Evolutionary conservation across 805 yeast species (phyloP).

Genomic region (Candida schatavii): DNA sequence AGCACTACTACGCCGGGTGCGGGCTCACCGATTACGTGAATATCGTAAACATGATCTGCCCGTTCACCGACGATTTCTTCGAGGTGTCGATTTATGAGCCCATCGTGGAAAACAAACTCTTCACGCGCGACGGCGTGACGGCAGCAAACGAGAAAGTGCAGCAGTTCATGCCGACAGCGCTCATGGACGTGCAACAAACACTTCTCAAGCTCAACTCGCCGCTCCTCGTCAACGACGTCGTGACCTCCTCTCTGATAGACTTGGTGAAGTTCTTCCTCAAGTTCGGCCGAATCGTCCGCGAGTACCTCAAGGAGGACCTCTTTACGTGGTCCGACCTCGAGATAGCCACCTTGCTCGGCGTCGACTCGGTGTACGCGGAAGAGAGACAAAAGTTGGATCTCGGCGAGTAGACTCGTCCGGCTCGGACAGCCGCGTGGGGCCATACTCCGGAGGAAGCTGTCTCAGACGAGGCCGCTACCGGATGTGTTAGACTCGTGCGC

Average conservation of each 20-base stretch:
- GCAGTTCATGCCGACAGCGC: slow-evolving; percentile 55
- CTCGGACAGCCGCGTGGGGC: no score
- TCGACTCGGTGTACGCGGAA: slow-evolving; percentile 40
- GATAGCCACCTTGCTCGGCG: slow-evolving; percentile 68
- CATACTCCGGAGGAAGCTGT: no score
- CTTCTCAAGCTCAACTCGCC: slow-evolving; percentile 63
- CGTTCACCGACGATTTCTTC: slow-evolving; percentile 54
- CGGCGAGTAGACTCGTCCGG: no score
- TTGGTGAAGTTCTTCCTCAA: slow-evolving; percentile 49
- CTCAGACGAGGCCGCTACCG: neutral
- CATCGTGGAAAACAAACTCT: slow-evolving; percentile 57
- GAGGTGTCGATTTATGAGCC: slow-evolving; percentile 66
- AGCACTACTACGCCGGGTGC: slow-evolving; percentile 47
- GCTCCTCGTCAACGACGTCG: slow-evolving; percentile 52
- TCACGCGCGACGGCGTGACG: slow-evolving; percentile 42
- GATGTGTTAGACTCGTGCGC: no score
- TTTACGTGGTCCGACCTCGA: slow-evolving; percentile 58
- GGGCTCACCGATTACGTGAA: slow-evolving; percentile 59
- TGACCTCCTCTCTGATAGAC: slow-evolving; percentile 45
- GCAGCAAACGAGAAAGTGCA: slow-evolving; percentile 46
- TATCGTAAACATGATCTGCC: slow-evolving; percentile 69
- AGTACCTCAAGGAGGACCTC: slow-evolving; percentile 29
- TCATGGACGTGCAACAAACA: slow-evolving; percentile 57
- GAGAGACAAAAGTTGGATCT: slow-evolving; percentile 10
- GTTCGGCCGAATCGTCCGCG: slow-evolving; percentile 32